Percentiles rank a stretch among this genome's conserved stretches.
These are phyloP conservation scores for Petunia hybrid DNA, from an alignment of 305 asterid genomes.

Conservation along the genomic window DNA sequence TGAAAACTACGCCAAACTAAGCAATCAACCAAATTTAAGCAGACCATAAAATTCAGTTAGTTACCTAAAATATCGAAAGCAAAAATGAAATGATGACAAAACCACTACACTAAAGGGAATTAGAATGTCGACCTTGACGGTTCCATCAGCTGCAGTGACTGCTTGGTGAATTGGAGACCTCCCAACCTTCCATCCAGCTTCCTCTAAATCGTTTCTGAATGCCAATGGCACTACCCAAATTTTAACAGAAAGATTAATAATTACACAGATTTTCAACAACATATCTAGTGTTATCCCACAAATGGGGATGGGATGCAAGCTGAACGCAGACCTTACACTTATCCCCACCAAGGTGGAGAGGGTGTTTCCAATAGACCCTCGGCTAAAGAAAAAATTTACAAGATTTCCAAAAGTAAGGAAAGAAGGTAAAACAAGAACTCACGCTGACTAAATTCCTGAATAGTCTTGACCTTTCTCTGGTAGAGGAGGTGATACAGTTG, in stretches of 20 bases:
- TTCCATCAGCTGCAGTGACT: slow-evolving; percentile 90
- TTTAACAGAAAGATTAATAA: slow-evolving; percentile 27
- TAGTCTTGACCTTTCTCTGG: slow-evolving; percentile 79
- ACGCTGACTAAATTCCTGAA: slow-evolving; percentile 80
- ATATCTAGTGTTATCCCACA: too few relatives aligned
- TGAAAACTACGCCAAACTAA: not conserved
- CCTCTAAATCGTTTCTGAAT: slow-evolving; percentile 77
- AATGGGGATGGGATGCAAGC: too few relatives aligned
- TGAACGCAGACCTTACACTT: too few relatives aligned
- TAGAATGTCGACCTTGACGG: slow-evolving; percentile 68
- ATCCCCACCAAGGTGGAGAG: too few relatives aligned
- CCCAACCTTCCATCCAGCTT: slow-evolving; percentile 90
- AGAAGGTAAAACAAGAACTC: slow-evolving; percentile 36
- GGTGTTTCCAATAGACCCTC: too few relatives aligned
- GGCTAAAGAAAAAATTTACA: not conserved
- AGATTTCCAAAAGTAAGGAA: slow-evolving; percentile 12
- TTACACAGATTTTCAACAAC: not conserved
- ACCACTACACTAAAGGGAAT: not conserved
- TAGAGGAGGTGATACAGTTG: slow-evolving; percentile 86
- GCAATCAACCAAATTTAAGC: slow-evolving; percentile 10
- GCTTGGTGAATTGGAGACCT: slow-evolving; percentile 70
- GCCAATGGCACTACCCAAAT: slow-evolving; percentile 74
- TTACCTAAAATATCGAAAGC: not conserved
- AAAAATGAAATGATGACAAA: not conserved
- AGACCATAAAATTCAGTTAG: not conserved